phyloP scores from a whole-genome alignment of 2,329 filamentous ascomycete species.

The Cercospora sojina region DNA sequence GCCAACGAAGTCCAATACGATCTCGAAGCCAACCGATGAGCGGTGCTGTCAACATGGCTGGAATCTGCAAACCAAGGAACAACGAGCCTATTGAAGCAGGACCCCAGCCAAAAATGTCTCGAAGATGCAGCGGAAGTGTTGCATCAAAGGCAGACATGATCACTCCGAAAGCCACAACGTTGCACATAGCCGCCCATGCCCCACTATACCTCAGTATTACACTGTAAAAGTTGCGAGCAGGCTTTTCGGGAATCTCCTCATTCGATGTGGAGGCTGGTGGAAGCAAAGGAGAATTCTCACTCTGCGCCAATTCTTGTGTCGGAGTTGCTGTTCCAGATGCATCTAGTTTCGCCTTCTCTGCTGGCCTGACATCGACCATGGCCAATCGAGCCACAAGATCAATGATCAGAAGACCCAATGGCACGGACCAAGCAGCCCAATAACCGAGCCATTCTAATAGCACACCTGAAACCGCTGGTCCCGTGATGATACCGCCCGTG shows the following conservation, averaged over 20 bases:
- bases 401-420: slow-evolving; percentile 19
- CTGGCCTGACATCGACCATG: slow-evolving; percentile 15
- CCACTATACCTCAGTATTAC: slow-evolving; percentile 15
- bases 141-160: slow-evolving; percentile 24
- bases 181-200: slow-evolving; percentile 18
- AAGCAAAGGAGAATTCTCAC: neutral
- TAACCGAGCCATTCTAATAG: slow-evolving; percentile 23
- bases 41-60: slow-evolving; percentile 21
- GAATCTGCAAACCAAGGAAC: slow-evolving; percentile 24
- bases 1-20: slow-evolving; percentile 21
- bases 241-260: neutral
- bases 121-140: slow-evolving; percentile 22
- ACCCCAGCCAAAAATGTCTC: slow-evolving; percentile 22
- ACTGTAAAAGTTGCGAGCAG: slow-evolving; percentile 14
- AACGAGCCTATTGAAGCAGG: slow-evolving; percentile 21
- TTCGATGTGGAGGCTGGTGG: neutral
- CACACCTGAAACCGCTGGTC: slow-evolving; percentile 18
- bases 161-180: slow-evolving; percentile 19
- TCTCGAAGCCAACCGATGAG: slow-evolving; percentile 24
- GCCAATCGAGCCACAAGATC: slow-evolving; percentile 21
- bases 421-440: slow-evolving; percentile 24
- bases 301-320: neutral
- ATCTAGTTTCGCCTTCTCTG: neutral
- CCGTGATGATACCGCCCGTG: slow-evolving; percentile 19
- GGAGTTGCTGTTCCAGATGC: neutral